A percentile compares a stretch with the other conserved stretches of the same genome.
Conservation (phyloP, 495 filamentous ascomycete species). For the Margaritispora aquatica region DNA sequence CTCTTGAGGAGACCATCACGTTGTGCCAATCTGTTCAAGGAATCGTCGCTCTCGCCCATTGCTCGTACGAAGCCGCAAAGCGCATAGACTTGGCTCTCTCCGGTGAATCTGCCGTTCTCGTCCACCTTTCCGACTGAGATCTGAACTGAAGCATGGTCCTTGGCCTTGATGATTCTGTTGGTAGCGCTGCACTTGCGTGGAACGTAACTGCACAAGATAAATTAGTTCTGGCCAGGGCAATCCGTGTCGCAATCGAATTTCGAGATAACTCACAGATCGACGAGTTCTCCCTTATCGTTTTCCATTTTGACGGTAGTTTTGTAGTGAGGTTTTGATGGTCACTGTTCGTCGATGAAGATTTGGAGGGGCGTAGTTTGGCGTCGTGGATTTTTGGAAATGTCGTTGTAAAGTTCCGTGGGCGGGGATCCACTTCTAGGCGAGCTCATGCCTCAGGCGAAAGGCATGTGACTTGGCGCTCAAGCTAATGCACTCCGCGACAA, state of each 20-base stretch:
- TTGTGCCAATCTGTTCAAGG: constrained; percentile 91
- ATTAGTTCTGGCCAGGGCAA: constrained; percentile 1
- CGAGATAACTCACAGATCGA: constrained; percentile 76
- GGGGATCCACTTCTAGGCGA: constrained; percentile 3
- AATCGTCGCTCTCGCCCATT: constrained; percentile 97
- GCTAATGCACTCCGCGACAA: background rate
- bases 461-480: background rate
- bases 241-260: constrained; percentile 4
- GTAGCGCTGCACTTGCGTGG: constrained; percentile 96
- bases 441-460: background rate
- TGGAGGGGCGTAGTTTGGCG: constrained; percentile 12
- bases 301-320: constrained; percentile 66
- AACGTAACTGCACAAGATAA: constrained; percentile 68
- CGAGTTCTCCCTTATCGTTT: constrained; percentile 97
- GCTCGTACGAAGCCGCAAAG: constrained; percentile 96
- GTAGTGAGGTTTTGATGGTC: constrained; percentile 20
- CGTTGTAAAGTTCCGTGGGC: constrained; percentile 18
- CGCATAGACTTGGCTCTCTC: constrained; percentile 95
- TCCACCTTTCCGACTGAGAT: constrained; percentile 91
- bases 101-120: constrained; percentile 94
- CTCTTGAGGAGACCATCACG: constrained; percentile 92
- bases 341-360: constrained; percentile 19
- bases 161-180: constrained; percentile 98
- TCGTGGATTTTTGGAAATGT: constrained; percentile 12
- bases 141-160: constrained; percentile 93